A percentile compares a stretch with the other conserved stretches of the same genome.
Conservation (phyloP, 805 yeast genomes). For the Saccharomycopsis sp. region DNA sequence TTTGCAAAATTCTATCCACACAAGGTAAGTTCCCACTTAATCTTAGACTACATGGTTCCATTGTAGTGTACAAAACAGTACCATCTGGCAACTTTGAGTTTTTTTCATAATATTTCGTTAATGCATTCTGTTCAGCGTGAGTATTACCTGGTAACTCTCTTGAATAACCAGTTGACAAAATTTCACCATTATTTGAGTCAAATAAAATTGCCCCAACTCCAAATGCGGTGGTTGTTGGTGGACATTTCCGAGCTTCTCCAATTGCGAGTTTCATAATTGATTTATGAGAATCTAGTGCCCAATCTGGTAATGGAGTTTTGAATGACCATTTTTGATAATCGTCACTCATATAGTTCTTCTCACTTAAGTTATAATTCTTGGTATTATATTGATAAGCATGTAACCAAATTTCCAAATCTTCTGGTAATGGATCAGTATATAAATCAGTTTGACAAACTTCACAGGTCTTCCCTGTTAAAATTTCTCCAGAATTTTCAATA, state of each 20-base stretch:
- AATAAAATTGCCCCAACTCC: slow-evolving; percentile 90
- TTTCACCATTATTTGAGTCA: slow-evolving; percentile 34
- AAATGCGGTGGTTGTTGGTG: slow-evolving; percentile 74
- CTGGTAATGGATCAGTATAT: slow-evolving; percentile 81
- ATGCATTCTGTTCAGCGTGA: slow-evolving; percentile 94
- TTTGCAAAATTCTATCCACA: slow-evolving; percentile 59
- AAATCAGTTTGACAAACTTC: slow-evolving; percentile 48
- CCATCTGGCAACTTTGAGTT: slow-evolving; percentile 50
- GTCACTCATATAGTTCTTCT: slow-evolving; percentile 23
- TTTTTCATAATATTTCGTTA: slow-evolving; percentile 53
- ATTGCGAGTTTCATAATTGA: slow-evolving; percentile 68
- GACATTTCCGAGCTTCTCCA: slow-evolving; percentile 69
- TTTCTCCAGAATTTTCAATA: slow-evolving; percentile 48
- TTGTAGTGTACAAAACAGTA: slow-evolving; percentile 80
- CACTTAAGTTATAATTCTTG: slow-evolving; percentile 2
- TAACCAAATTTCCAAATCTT: slow-evolving; percentile 79
- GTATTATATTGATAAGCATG: slow-evolving; percentile 78
- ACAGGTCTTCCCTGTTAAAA: slow-evolving; percentile 48
- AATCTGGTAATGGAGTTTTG: slow-evolving; percentile 65
- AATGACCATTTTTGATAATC: slow-evolving; percentile 51
- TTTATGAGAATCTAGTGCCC: slow-evolving; percentile 60
- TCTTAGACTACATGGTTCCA: slow-evolving; percentile 93
- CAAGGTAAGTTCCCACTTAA: slow-evolving; percentile 89
- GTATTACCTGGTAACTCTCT: slow-evolving; percentile 91
- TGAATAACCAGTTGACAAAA: slow-evolving; percentile 78